Evolutionary conservation across 129 eudicot species (phyloP).

Genomic region (Saussurea involucrata): DNA sequence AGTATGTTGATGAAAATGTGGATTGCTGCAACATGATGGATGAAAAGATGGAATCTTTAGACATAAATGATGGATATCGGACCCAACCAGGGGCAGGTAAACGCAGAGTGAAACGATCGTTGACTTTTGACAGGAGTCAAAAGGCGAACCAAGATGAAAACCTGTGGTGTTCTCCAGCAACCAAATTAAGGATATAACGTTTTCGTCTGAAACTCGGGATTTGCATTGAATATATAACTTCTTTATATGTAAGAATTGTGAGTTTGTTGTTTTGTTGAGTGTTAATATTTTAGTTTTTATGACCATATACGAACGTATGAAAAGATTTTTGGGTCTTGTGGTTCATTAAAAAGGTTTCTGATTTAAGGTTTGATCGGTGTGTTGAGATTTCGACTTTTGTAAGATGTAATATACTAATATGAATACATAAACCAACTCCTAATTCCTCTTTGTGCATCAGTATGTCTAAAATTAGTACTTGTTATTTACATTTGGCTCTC

Average conservation of each 20-base stretch:
- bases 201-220: constrained; percentile 9
- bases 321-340: constrained; percentile 4
- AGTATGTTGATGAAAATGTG: constrained; percentile 39
- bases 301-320: background rate
- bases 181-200: constrained; percentile 31
- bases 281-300: background rate
- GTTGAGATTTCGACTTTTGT: background rate
- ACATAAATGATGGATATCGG: constrained; percentile 25
- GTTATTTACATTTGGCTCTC: too few relatives aligned
- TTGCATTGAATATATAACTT: background rate
- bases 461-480: too few relatives aligned
- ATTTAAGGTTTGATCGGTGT: background rate
- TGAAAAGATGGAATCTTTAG: constrained; percentile 22
- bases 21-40: constrained; percentile 30
- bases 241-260: background rate
- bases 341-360: background rate
- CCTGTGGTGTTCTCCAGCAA: background rate
- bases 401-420: background rate
- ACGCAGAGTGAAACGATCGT: constrained; percentile 17
- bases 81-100: constrained; percentile 28
- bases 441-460: background rate
- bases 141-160: background rate
- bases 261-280: background rate
- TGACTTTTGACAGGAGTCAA: constrained; percentile 22
- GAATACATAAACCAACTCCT: background rate